phyloP scores from a whole-genome alignment of 2,329 filamentous ascomycete species.

The Beauveria varroae region DNA sequence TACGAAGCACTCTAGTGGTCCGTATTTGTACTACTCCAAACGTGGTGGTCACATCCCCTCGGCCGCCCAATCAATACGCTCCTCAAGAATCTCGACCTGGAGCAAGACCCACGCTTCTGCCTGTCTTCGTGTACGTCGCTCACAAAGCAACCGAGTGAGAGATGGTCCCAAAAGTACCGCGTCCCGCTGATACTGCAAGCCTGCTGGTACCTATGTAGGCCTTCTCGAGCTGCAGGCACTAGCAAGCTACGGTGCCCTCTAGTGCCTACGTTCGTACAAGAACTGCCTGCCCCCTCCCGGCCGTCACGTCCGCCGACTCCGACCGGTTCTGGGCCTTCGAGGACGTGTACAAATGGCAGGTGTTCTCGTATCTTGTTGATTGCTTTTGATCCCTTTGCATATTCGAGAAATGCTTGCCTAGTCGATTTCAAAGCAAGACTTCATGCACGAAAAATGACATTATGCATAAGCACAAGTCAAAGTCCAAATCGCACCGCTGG shows the following conservation, averaged over 20 bases:
- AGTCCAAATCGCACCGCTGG: slow-evolving; percentile 21
- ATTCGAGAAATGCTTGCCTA: not conserved
- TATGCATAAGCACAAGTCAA: slow-evolving; percentile 23
- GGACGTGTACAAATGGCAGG: not conserved
- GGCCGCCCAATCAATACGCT: slow-evolving; percentile 2
- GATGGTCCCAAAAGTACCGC: slow-evolving; percentile 2
- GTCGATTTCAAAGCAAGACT: not conserved
- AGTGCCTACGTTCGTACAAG: slow-evolving; percentile 1
- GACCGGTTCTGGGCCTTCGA: not conserved
- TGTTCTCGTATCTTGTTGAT: not conserved
- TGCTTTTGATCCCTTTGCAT: not conserved
- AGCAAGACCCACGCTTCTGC: slow-evolving; percentile 5
- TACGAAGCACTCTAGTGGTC: not conserved
- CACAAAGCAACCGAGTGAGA: not conserved
- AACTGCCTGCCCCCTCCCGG: slow-evolving; percentile 4
- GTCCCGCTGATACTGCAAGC: not conserved
- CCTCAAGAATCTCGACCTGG: not conserved
- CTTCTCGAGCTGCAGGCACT: not conserved
- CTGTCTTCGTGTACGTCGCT: not conserved
- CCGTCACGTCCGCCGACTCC: not conserved
- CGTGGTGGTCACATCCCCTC: not conserved
- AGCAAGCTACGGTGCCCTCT: not conserved
- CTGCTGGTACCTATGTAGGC: not conserved
- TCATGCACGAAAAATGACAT: slow-evolving; percentile 17
- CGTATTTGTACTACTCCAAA: not conserved